Percentiles rank a stretch among this genome's conserved stretches.
Conservation (phyloP, 1,284 basidiomycete genomes). For the Irpex rosettiformis region DNA sequence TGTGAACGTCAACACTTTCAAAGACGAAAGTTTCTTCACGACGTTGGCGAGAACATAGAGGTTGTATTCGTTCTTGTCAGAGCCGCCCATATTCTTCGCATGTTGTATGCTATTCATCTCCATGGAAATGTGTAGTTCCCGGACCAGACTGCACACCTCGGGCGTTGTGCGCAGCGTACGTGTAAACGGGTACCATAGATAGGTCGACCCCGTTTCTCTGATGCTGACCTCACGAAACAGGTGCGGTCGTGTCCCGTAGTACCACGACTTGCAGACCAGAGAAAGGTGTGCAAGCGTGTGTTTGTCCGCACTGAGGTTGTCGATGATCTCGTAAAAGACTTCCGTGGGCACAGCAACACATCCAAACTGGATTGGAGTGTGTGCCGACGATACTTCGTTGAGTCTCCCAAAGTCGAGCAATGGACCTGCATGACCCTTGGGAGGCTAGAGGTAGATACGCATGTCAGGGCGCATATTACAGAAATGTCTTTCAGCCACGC, state of each 20-base stretch:
- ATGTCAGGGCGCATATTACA: background rate
- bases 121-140: background rate
- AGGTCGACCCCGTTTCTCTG: background rate
- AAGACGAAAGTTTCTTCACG: background rate
- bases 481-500: background rate
- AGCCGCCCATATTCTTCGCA: background rate
- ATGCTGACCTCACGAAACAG: background rate
- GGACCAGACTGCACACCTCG: background rate
- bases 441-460: background rate
- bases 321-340: slow-evolving; percentile 1
- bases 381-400: background rate
- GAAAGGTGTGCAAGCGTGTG: background rate
- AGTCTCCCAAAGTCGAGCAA: background rate
- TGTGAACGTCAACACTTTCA: background rate
- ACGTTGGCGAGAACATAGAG: background rate
- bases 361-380: background rate
- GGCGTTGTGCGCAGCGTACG: background rate
- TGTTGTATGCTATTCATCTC: background rate
- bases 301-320: background rate
- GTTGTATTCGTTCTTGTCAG: background rate
- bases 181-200: background rate
- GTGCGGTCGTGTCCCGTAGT: background rate
- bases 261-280: background rate
- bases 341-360: background rate
- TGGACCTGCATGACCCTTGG: background rate